phyloP scores from a whole-genome alignment of 306 rosid genomes.

The peach (Prunus persica) region DNA sequence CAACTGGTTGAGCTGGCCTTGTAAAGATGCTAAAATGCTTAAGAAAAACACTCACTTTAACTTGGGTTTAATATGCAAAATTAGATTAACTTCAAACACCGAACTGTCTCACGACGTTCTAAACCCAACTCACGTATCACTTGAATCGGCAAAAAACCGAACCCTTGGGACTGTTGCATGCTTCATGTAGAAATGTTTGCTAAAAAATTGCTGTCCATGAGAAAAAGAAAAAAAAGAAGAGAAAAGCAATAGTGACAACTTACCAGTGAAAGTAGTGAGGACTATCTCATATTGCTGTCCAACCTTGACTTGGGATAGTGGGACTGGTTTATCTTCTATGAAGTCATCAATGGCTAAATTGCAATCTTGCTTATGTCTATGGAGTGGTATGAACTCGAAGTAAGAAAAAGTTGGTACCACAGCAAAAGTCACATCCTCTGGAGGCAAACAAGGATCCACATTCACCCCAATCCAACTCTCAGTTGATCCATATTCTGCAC shows the following conservation, averaged over 20 bases:
- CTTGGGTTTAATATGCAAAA: background rate
- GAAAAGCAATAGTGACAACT: background rate
- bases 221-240: background rate
- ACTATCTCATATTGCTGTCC: constrained; percentile 88
- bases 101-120: no score
- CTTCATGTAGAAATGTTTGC: no score
- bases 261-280: constrained; percentile 93
- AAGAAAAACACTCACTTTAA: background rate
- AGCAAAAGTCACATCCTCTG: constrained; percentile 75
- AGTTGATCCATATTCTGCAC: constrained; percentile 94
- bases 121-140: no score
- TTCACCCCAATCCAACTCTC: constrained; percentile 98
- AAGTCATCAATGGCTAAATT: constrained; percentile 48
- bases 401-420: constrained; percentile 86
- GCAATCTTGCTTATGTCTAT: constrained; percentile 35
- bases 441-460: constrained; percentile 68
- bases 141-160: no score
- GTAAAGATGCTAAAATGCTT: background rate
- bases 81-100: background rate
- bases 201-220: no score
- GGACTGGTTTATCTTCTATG: constrained; percentile 71
- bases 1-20: background rate
- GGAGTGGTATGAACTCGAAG: constrained; percentile 87
- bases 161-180: no score
- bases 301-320: constrained; percentile 61